phyloP scores from a whole-genome alignment of 352 stramenopile species.

The Elongisporangium prolatum region DNA sequence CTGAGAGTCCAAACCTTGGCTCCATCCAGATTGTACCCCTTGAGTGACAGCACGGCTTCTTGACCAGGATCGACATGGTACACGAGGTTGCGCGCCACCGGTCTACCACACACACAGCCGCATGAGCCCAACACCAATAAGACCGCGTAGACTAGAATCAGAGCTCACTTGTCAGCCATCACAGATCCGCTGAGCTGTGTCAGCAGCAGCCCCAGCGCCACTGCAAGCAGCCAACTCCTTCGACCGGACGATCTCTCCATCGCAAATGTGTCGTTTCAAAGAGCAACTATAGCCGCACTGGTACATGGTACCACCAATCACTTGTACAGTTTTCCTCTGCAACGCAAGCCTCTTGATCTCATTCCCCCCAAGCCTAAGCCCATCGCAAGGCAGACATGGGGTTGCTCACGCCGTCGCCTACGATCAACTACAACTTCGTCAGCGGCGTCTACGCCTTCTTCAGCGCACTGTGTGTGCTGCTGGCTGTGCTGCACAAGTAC shows the following conservation, averaged over 20 bases:
- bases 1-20: constrained; percentile 21
- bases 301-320: background rate
- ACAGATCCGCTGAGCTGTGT: background rate
- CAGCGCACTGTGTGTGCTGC: constrained; percentile 44
- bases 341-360: background rate
- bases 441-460: constrained; percentile 71
- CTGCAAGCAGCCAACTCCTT: background rate
- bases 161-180: background rate
- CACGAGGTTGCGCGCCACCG: constrained; percentile 63
- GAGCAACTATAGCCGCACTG: background rate
- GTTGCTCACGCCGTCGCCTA: constrained; percentile 60
- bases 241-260: background rate
- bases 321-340: background rate
- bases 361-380: background rate
- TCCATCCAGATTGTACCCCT: constrained; percentile 66
- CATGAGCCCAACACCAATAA: background rate
- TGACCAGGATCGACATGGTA: constrained; percentile 65
- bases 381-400: constrained; percentile 10
- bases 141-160: background rate
- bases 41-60: constrained; percentile 79
- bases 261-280: background rate
- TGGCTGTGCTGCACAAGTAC: constrained; percentile 61
- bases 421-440: constrained; percentile 91
- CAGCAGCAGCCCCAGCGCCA: background rate
- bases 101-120: constrained; percentile 13